These are phyloP conservation scores for Anastatica hierochuntica DNA, from an alignment of 345 rosid genomes.

Conservation along the genomic window DNA sequence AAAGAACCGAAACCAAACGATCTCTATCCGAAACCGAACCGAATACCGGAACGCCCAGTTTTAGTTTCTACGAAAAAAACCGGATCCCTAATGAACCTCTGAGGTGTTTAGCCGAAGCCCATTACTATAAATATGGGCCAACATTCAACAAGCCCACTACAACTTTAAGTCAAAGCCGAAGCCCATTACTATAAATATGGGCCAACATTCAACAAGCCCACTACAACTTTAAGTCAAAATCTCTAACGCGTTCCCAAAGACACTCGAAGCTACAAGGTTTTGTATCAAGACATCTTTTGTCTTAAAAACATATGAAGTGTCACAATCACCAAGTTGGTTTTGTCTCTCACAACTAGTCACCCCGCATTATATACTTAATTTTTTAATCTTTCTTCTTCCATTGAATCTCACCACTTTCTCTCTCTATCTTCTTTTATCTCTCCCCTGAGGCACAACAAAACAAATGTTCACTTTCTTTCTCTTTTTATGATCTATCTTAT, in stretches of 20 bases:
- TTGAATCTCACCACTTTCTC: conserved; percentile 19
- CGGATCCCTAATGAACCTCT: too few relatives aligned
- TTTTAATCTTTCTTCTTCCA: not conserved
- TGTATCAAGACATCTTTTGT: not conserved
- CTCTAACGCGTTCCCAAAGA: not conserved
- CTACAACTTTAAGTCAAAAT: too few relatives aligned
- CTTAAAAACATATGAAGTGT: too few relatives aligned
- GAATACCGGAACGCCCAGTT: too few relatives aligned
- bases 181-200: too few relatives aligned
- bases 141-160: not conserved
- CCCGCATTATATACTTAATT: not conserved
- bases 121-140: not conserved
- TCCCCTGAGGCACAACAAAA: conserved; percentile 7
- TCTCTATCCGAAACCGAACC: too few relatives aligned
- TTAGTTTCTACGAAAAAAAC: too few relatives aligned
- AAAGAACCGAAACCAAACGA: too few relatives aligned
- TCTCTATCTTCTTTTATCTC: not conserved
- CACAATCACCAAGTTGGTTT: not conserved
- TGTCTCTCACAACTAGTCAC: not conserved
- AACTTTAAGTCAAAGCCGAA: not conserved
- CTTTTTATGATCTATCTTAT: not conserved
- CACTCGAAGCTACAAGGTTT: not conserved
- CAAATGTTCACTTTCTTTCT: conserved; percentile 10
- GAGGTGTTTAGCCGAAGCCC: not conserved
- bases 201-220: too few relatives aligned